These are phyloP conservation scores for Citrus inodora DNA, from an alignment of 345 rosid genomes.

Conservation along the genomic window DNA sequence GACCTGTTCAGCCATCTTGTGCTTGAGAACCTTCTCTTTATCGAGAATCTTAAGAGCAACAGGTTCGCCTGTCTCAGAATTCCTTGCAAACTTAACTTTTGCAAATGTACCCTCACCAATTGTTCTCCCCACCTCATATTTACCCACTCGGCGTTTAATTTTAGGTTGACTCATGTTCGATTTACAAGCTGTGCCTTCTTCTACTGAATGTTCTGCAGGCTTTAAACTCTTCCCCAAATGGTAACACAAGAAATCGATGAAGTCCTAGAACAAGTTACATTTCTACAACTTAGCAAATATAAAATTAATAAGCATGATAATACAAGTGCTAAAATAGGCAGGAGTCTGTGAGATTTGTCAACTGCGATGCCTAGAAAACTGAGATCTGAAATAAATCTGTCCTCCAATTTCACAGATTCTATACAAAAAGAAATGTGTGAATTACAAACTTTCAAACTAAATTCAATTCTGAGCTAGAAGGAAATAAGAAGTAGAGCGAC, in stretches of 20 bases:
- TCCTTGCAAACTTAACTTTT: slow-evolving; percentile 92
- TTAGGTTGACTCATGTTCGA: slow-evolving; percentile 57
- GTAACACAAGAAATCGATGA: neutral
- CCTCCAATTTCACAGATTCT: neutral
- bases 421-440: neutral
- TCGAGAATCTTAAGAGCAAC: slow-evolving; percentile 97
- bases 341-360: neutral
- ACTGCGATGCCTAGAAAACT: neutral
- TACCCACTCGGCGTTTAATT: slow-evolving; percentile 81
- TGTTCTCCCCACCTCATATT: slow-evolving; percentile 92
- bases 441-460: neutral
- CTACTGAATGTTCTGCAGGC: slow-evolving; percentile 1
- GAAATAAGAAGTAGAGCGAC: neutral
- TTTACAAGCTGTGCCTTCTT: slow-evolving; percentile 13
- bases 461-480: neutral
- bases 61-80: slow-evolving; percentile 74
- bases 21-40: slow-evolving; percentile 91
- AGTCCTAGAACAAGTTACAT: neutral
- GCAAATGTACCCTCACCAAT: slow-evolving; percentile 99
- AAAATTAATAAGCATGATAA: neutral
- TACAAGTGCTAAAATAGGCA: neutral
- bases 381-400: neutral
- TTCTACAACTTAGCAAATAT: neutral
- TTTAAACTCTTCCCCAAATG: slow-evolving; percentile 21
- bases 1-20: slow-evolving; percentile 99